Evolutionary conservation across 441 rosid species (phyloP).

Genomic region (Erodium chrysanthum): DNA sequence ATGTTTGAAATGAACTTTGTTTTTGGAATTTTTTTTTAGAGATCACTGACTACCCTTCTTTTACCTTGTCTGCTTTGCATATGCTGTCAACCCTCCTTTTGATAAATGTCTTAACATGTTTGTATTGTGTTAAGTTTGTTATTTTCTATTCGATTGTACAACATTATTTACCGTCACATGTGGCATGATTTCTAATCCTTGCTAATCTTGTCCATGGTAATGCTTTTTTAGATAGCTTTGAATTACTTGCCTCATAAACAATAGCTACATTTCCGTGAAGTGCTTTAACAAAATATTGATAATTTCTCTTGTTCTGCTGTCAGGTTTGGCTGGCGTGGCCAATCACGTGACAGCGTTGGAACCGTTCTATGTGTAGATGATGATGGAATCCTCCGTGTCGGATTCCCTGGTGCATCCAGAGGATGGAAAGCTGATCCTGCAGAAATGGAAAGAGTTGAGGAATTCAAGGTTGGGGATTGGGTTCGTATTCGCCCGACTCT

Average conservation of each 20-base stretch:
- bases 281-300: slow-evolving; percentile 14
- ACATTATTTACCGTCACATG: not conserved
- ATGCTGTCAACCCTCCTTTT: not conserved
- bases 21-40: not conserved
- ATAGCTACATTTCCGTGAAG: not conserved
- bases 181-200: not conserved
- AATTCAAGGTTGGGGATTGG: slow-evolving; percentile 99
- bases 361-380: slow-evolving; percentile 97
- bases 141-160: not conserved
- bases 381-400: slow-evolving; percentile 96
- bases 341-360: slow-evolving; percentile 88
- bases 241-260: not conserved
- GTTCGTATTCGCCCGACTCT: slow-evolving; percentile 94
- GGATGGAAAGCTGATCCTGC: slow-evolving; percentile 99
- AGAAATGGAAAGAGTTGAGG: slow-evolving; percentile 99
- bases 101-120: not conserved
- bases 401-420: slow-evolving; percentile 99
- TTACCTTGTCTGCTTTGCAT: not conserved
- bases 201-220: not conserved
- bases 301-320: slow-evolving; percentile 15
- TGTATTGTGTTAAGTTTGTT: not conserved
- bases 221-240: not conserved
- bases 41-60: not conserved
- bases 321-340: slow-evolving; percentile 98
- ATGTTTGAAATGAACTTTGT: not conserved